phyloP scores from a whole-genome alignment of 768 basidiomycete genomes.

The Lactifluus hygrophoroides region DNA sequence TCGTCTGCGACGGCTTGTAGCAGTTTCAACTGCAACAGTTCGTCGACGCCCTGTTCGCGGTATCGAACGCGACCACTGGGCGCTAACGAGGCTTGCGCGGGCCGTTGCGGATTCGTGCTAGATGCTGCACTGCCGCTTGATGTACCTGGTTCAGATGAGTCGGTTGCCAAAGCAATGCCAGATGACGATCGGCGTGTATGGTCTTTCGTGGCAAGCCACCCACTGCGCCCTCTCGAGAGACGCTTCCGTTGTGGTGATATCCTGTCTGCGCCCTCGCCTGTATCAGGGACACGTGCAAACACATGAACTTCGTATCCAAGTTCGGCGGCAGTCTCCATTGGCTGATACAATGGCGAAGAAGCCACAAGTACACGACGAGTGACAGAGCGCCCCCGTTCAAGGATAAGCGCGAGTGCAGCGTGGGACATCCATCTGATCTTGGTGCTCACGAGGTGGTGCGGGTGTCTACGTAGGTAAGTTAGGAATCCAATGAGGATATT shows the following conservation, averaged over 20 bases:
- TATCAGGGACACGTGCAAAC: constrained; percentile 62
- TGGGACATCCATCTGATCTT: constrained; percentile 57
- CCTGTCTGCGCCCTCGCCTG: constrained; percentile 54
- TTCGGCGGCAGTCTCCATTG: constrained; percentile 61
- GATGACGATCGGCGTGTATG: constrained; percentile 20
- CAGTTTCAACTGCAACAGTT: constrained; percentile 86
- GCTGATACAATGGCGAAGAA: constrained; percentile 78
- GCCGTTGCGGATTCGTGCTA: constrained; percentile 13
- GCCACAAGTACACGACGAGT: constrained; percentile 70
- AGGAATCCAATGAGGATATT: constrained; percentile 83
- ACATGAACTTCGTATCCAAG: constrained; percentile 70
- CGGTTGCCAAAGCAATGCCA: constrained; percentile 25
- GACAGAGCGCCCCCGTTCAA: constrained; percentile 75
- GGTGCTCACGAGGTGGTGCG: constrained; percentile 31
- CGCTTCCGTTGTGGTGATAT: constrained; percentile 28
- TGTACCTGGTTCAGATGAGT: constrained; percentile 25
- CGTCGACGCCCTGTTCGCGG: constrained; percentile 92
- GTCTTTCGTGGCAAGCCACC: constrained; percentile 17
- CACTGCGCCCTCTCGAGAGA: constrained; percentile 17
- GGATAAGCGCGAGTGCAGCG: constrained; percentile 62
- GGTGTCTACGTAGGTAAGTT: constrained; percentile 53
- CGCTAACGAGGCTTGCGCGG: constrained; percentile 18
- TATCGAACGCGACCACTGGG: constrained; percentile 43
- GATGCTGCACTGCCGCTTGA: constrained; percentile 19
- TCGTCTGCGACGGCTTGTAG: constrained; percentile 74